Base-by-base conservation (phyloP, 1,284 basidiomycete genomes). In the Ustilago trichophora region DNA sequence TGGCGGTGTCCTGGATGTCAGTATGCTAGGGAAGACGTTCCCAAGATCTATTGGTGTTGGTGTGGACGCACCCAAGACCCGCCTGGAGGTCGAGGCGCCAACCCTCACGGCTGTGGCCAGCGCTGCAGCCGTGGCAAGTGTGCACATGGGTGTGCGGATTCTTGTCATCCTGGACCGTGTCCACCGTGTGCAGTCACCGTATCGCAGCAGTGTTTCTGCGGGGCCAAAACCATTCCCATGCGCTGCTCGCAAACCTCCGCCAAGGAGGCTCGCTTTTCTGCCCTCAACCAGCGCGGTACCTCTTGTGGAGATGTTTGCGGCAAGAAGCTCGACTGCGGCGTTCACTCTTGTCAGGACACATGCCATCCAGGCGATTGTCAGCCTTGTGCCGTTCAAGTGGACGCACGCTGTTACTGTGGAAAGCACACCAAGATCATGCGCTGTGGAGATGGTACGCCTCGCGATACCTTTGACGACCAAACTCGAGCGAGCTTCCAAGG, bases 1-100 rank as follows among this genome's bases (percentile, higher is more conserved):
- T 81, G 79, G 79, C 57, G 79, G 22, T 81, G 79, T 38, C 79
- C 79, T 2, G 75, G 76, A 7, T 81, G 79, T 52, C 79, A 81
- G 52, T 66, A 67, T 31, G 69, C 77, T 1, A 44, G 72, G 12
- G 62, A 77, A 25, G 67, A 70, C 15, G 64, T 81, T 1, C 79
- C 79, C n/a, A 73, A 60, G 21, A 48, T 57, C 37, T 81, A 81
- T 41, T 57, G 50, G 53, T 81, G 79, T 56, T 81, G 78, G 78
- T 80, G 78, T 40, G 70, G 69, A 18, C 66, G 73, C 33, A 49
- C 64, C 0, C 60, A 50, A 33, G 69, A 79, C 13, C 78, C 77
- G 10, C 49, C 44, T 11, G 63, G 66, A 6, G 63, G 67, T 3
- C 48, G 60, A 15, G 66, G 72, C 10, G 54, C 63, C 22, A 58